phyloP scores from a whole-genome alignment of 2,329 filamentous ascomycete genomes.

The Hypocrella siamensis region DNA sequence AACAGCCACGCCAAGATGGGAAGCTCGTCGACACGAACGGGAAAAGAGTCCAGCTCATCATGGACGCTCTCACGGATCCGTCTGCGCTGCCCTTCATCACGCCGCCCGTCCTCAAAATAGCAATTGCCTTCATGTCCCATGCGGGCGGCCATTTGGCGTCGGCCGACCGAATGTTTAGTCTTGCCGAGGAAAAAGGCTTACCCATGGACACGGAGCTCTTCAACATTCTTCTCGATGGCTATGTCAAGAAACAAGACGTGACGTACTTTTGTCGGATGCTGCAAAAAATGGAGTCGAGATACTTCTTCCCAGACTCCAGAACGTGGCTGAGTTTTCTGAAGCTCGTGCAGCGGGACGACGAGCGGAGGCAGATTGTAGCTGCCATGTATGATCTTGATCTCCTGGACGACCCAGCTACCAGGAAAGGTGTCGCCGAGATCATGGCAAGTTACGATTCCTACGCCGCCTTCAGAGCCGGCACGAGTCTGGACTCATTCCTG shows the following conservation, averaged over 20 bases:
- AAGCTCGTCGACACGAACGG: conserved; percentile 19
- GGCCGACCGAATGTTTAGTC: conserved; percentile 19
- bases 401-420: conserved; percentile 19
- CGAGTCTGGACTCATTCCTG: conserved; percentile 21
- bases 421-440: conserved; percentile 21
- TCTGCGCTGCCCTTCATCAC: conserved; percentile 19
- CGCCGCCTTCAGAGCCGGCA: conserved; percentile 20
- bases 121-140: conserved; percentile 24
- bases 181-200: conserved; percentile 20
- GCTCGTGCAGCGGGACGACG: conserved; percentile 44
- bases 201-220: conserved; percentile 28
- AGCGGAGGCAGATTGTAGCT: conserved; percentile 27
- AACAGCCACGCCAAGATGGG: conserved; percentile 11
- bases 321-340: conserved; percentile 34
- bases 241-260: conserved; percentile 22
- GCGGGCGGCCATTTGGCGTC: conserved; percentile 18
- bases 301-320: conserved; percentile 22
- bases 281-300: conserved; percentile 22
- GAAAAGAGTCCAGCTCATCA: conserved; percentile 22
- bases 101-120: conserved; percentile 23
- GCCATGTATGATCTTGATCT: conserved; percentile 30
- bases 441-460: conserved; percentile 29
- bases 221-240: conserved; percentile 29
- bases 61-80: conserved; percentile 21
- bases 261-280: conserved; percentile 24